These are phyloP conservation scores for Guyanaporus albipodus DNA, from an alignment of 768 basidiomycete species.

Conservation along the genomic window DNA sequence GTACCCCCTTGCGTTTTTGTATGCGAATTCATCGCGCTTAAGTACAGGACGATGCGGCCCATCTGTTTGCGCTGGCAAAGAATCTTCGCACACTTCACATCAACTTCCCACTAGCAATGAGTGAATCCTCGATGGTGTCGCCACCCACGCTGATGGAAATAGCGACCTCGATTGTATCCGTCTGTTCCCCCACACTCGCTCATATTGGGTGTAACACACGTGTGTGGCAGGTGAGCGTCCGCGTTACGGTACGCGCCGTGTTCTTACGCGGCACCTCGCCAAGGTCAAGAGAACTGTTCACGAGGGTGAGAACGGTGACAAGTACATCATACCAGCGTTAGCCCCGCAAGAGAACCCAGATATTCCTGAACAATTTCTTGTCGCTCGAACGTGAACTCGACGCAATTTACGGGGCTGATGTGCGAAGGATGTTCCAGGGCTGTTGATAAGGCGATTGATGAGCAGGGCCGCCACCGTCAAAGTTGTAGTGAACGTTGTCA, in stretches of 20 bases:
- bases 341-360: constrained; percentile 59
- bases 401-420: too few relatives aligned
- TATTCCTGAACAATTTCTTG: constrained; percentile 70
- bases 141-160: constrained; percentile 26
- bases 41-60: constrained; percentile 17
- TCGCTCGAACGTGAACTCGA: constrained; percentile 41
- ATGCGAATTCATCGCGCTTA: neutral
- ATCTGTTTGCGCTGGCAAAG: constrained; percentile 41
- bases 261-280: constrained; percentile 1
- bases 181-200: constrained; percentile 48
- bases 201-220: constrained; percentile 66
- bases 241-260: neutral
- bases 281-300: constrained; percentile 47
- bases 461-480: too few relatives aligned
- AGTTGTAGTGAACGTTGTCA: neutral
- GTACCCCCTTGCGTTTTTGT: neutral
- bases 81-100: constrained; percentile 58
- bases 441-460: too few relatives aligned
- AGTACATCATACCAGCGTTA: constrained; percentile 37
- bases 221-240: constrained; percentile 59
- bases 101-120: constrained; percentile 39
- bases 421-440: neutral
- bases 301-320: constrained; percentile 37
- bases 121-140: constrained; percentile 16
- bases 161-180: constrained; percentile 43